Conservation (phyloP, 345 rosid genomes). For the Capsella bursapastoris region DNA sequence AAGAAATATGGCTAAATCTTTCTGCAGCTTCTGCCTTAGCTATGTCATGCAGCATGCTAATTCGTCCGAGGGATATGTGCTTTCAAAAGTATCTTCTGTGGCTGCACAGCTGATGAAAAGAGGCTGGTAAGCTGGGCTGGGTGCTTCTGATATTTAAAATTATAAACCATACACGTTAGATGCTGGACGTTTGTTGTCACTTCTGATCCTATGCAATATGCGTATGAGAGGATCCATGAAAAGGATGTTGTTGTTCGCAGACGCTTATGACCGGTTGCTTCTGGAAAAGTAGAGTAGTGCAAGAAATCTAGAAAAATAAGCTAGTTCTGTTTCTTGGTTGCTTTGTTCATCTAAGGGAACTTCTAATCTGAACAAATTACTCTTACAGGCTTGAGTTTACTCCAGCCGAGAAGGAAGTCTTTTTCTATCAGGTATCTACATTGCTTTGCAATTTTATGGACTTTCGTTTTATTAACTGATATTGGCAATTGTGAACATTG, state of each 20-base stretch:
- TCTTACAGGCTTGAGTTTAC: conserved; percentile 83
- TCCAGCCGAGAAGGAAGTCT: conserved; percentile 75
- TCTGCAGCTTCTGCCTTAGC: conserved; percentile 82
- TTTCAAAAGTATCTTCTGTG: conserved; percentile 89
- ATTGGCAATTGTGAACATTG: conserved; percentile 3
- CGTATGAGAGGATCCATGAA: conserved; percentile 21
- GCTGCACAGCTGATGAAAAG: conserved; percentile 97
- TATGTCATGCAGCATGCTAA: conserved; percentile 82
- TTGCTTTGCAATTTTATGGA: conserved; percentile 1
- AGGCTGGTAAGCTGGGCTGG: conserved; percentile 76
- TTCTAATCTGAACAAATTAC: conserved; percentile 35
- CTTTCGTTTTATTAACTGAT: neutral
- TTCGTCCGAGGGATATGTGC: conserved; percentile 86
- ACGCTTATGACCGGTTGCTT: conserved; percentile 25
- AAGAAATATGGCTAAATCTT: conserved; percentile 1
- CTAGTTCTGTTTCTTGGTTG: conserved; percentile 18
- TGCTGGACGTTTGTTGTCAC: conserved; percentile 27
- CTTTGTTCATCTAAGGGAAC: conserved; percentile 18
- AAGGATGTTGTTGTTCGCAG: conserved; percentile 18
- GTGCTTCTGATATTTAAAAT: conserved; percentile 10
- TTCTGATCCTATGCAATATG: conserved; percentile 20
- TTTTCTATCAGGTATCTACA: conserved; percentile 75
- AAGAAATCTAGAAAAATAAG: conserved; percentile 12
- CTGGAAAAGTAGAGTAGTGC: conserved; percentile 10
- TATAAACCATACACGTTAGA: conserved; percentile 13